Conservation (phyloP, 2,329 filamentous ascomycete genomes). For the Hypomyces perniciosus region DNA sequence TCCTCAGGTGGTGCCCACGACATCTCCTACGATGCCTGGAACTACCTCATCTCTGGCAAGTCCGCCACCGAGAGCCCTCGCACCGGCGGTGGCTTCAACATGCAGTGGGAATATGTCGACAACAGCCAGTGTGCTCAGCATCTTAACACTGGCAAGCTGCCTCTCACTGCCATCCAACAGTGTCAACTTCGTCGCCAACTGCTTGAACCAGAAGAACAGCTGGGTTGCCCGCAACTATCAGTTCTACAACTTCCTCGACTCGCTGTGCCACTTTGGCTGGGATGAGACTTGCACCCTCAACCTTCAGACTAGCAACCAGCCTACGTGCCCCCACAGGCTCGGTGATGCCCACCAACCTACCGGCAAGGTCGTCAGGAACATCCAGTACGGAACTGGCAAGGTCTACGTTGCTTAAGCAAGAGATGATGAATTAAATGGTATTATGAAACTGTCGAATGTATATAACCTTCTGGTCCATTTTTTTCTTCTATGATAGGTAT, state of each 20-base stretch:
- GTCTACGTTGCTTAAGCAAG: slow-evolving; percentile 12
- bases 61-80: slow-evolving; percentile 41
- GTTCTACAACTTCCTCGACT: slow-evolving; percentile 49
- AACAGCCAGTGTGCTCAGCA: slow-evolving; percentile 44
- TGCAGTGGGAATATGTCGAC: slow-evolving; percentile 45
- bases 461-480: background rate
- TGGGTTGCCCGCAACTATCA: slow-evolving; percentile 49
- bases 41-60: slow-evolving; percentile 48
- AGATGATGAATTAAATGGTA: no score
- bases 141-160: slow-evolving; percentile 44
- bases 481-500: no score
- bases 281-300: slow-evolving; percentile 47
- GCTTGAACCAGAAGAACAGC: slow-evolving; percentile 38
- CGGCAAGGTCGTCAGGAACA: slow-evolving; percentile 42
- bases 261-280: slow-evolving; percentile 42
- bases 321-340: slow-evolving; percentile 41
- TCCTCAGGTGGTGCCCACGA: slow-evolving; percentile 50
- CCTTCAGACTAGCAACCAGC: slow-evolving; percentile 45
- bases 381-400: slow-evolving; percentile 45
- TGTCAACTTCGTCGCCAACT: slow-evolving; percentile 48
- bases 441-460: background rate
- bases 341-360: slow-evolving; percentile 24
- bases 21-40: slow-evolving; percentile 57
- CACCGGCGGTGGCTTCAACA: slow-evolving; percentile 43
- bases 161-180: slow-evolving; percentile 51